These are phyloP conservation scores for Blastocystis sp. DNA, from an alignment of 352 stramenopile species.

Conservation along the genomic window DNA sequence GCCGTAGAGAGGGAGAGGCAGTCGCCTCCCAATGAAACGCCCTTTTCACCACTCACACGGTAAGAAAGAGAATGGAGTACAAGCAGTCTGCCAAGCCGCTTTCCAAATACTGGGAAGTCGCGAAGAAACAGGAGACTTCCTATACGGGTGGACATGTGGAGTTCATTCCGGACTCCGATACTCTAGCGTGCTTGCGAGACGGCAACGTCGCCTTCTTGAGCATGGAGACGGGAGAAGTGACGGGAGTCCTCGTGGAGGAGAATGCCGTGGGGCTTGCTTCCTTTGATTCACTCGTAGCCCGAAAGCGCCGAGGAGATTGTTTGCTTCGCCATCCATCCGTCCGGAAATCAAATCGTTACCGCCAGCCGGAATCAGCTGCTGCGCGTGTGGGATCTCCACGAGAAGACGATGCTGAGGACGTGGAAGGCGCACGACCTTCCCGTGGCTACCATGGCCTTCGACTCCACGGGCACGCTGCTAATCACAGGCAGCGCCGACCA, in stretches of 20 bases:
- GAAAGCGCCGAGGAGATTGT: constrained; percentile 81
- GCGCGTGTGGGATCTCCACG: constrained; percentile 82
- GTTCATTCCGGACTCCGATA: constrained; percentile 38
- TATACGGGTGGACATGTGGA: constrained; percentile 65
- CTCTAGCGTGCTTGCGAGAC: constrained; percentile 53
- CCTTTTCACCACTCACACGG: too few species aligned
- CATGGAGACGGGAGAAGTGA: constrained; percentile 64
- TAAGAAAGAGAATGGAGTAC: constrained; percentile 46
- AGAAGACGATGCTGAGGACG: constrained; percentile 9
- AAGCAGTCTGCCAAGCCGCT: constrained; percentile 60
- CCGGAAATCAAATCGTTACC: constrained; percentile 81
- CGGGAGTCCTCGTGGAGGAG: constrained; percentile 30
- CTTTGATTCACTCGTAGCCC: constrained; percentile 23
- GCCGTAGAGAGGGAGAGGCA: not conserved
- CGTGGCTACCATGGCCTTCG: constrained; percentile 82
- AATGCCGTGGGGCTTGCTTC: not conserved
- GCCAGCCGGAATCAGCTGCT: constrained; percentile 81
- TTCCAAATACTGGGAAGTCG: constrained; percentile 64
- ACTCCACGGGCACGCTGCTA: constrained; percentile 85
- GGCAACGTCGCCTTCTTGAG: constrained; percentile 65
- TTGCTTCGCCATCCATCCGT: constrained; percentile 78
- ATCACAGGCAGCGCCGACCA: constrained; percentile 89
- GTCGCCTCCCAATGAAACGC: too few species aligned
- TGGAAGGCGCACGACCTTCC: constrained; percentile 76
- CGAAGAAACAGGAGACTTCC: constrained; percentile 65